Evolutionary conservation across 2,329 filamentous ascomycete species (phyloP).

Genomic region (Pseudomassariella vexata): DNA sequence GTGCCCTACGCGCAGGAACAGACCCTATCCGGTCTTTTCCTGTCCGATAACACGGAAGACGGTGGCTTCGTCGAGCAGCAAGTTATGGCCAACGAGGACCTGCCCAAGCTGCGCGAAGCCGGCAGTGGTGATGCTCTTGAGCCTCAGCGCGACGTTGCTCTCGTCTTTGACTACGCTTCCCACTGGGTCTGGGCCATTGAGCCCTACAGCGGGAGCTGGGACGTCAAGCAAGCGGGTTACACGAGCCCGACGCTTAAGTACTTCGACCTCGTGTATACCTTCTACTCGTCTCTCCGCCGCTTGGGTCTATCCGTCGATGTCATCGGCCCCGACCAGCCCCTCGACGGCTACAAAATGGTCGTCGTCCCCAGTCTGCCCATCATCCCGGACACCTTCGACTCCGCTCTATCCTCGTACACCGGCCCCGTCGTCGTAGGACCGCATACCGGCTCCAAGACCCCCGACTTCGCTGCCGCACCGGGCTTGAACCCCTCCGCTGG

Average conservation of each 20-base stretch:
- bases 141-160: constrained; percentile 12
- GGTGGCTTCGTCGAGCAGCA: constrained; percentile 12
- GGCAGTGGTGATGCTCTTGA: constrained; percentile 6
- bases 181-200: constrained; percentile 15
- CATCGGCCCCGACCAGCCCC: constrained; percentile 12
- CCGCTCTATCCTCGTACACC: constrained; percentile 8
- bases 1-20: constrained; percentile 17
- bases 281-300: constrained; percentile 15
- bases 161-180: constrained; percentile 16
- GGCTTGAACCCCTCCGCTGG: constrained; percentile 14
- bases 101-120: constrained; percentile 9
- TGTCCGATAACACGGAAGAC: constrained; percentile 12
- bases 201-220: constrained; percentile 16
- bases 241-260: constrained; percentile 10
- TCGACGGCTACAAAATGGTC: constrained; percentile 15
- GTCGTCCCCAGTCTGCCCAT: constrained; percentile 16
- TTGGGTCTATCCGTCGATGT: constrained; percentile 16
- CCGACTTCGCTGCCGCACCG: constrained; percentile 11
- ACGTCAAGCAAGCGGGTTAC: constrained; percentile 11
- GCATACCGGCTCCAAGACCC: constrained; percentile 12
- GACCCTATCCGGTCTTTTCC: constrained; percentile 14
- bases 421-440: constrained; percentile 15
- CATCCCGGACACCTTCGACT: constrained; percentile 11
- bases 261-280: constrained; percentile 12
- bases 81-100: constrained; percentile 10